Percentiles rank a stretch among this genome's conserved stretches.
phyloP scores from a whole-genome alignment of 2,329 filamentous ascomycete species.

The Monosporascus ibericus region DNA sequence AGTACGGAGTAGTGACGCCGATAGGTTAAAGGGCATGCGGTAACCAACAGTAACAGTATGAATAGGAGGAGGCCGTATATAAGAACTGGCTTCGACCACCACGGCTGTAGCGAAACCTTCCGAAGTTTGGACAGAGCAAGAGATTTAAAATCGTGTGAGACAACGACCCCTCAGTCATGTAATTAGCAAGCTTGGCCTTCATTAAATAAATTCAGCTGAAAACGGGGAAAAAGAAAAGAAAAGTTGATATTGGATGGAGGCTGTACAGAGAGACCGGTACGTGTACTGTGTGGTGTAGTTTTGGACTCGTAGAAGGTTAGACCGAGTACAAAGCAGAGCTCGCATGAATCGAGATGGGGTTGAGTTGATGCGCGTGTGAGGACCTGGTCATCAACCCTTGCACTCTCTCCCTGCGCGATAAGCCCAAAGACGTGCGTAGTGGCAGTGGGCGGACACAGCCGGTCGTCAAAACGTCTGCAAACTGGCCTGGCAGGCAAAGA shows the following conservation, averaged over 20 bases:
- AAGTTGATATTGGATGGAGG: conserved; percentile 1
- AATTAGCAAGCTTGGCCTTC: neutral
- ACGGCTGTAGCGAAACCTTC: neutral
- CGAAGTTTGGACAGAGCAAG: neutral
- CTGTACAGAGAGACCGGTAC: neutral
- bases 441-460: neutral
- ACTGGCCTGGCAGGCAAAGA: neutral
- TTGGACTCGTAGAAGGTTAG: neutral
- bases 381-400: neutral
- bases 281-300: conserved; percentile 1
- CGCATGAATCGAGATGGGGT: neutral
- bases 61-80: neutral
- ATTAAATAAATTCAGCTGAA: conserved; percentile 2
- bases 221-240: neutral
- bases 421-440: neutral
- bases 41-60: neutral
- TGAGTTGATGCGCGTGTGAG: neutral
- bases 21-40: neutral
- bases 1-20: neutral
- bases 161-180: conserved; percentile 1
- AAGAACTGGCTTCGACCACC: neutral
- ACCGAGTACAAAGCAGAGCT: neutral
- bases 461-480: neutral
- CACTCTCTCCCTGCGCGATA: neutral
- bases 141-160: neutral